Evolutionary conservation across 139 green algal genomes (phyloP), one percentile per base, ranked within the genome.

Genomic region (Closterium sp.): DNA sequence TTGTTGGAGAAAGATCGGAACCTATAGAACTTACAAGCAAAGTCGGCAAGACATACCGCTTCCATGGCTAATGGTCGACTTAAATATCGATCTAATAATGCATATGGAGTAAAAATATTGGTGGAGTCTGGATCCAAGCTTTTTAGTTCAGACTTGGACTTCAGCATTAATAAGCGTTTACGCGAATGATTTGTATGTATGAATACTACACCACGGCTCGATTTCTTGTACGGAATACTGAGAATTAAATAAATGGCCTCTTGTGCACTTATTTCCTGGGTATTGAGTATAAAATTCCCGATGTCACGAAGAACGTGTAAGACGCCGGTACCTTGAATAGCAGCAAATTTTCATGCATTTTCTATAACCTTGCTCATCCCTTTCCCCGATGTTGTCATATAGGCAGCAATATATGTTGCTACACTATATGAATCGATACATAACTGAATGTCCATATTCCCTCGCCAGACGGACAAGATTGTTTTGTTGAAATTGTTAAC

Each of bases 391-490:
- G 36, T 89, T 0, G 28, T 34, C 86, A 89, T 89, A 89, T 89
- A 89, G 10, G 30, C 30, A 31, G 19, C 86, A 32, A 89, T 84
- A 89, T 89, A 87, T 36, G 32, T 87, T 87, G 84, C 84, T 16
- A 87, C 84, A 38, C 32, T 34, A 34, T 87, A 87, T 87, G 84
- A 28, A 0, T 89, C 9, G 43, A 89, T 84, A 0, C 86, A 89
- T 31, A 89, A 83, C 2, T 89, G 86, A 84, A 89, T 89, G 4
- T 89, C 86, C 86, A 81, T 89, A 2, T 89, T 89, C 4, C 35
- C 31, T 89, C 28, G n/a, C 86, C 86, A 89, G 32, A 89, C 43
- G 7, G 28, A 32, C 0, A 89, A 9, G 4, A 89, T 81, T 89
- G 32, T 83, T 84, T 31, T 32, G 64, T 89, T 89, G 12, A 84